These are phyloP conservation scores for Aegilops sharonensis DNA, from an alignment of 176 grass and related monocot genomes.

Conservation along the genomic window DNA sequence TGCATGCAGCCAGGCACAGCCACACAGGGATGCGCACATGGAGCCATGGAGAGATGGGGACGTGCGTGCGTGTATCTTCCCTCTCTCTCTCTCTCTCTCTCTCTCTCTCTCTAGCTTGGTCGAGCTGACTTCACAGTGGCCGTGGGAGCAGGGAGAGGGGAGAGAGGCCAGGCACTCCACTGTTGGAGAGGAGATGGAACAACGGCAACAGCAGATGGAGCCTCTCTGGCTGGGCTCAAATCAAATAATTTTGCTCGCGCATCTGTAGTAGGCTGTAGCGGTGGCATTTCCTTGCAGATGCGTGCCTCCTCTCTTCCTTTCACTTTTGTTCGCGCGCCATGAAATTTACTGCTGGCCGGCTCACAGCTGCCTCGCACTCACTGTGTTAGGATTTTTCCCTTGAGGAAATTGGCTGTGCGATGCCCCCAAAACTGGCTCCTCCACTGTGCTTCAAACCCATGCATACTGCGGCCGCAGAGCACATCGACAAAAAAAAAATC, in stretches of 20 bases:
- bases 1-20: not conserved
- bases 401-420: not conserved
- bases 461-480: not conserved
- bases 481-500: not conserved
- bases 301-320: not conserved
- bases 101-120: not conserved
- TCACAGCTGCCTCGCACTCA: not conserved
- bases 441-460: not conserved
- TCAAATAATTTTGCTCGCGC: slow-evolving; percentile 1
- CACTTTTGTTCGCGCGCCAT: not conserved
- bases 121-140: slow-evolving; percentile 47
- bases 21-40: not conserved
- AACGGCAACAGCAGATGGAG: not conserved
- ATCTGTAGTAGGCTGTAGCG: not conserved
- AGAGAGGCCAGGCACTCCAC: not conserved
- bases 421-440: not conserved
- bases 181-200: slow-evolving; percentile 46
- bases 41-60: not conserved
- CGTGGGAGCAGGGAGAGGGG: not conserved
- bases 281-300: not conserved
- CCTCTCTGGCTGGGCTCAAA: not conserved
- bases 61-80: no score
- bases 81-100: not conserved
- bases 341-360: not conserved
- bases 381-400: not conserved